These are phyloP conservation scores for Catharanthus roseus DNA, from an alignment of 257 asterid genomes.

Conservation along the genomic window DNA sequence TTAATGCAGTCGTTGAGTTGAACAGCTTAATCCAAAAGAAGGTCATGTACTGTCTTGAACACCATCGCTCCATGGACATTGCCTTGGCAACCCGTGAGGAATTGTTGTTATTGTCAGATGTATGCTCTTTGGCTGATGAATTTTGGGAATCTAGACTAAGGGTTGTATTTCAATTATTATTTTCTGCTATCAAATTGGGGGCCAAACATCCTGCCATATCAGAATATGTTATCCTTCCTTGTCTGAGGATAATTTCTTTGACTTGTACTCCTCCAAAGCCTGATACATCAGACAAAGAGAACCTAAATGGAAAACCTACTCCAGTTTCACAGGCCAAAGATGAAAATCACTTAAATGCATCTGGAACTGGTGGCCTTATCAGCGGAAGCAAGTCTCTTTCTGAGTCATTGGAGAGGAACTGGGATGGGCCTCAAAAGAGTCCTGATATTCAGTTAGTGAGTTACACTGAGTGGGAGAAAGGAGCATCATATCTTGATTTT, in stretches of 20 bases:
- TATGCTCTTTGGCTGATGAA: slow-evolving; percentile 92
- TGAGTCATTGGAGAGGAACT: slow-evolving; percentile 60
- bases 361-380: slow-evolving; percentile 52
- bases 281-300: slow-evolving; percentile 77
- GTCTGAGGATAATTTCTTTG: slow-evolving; percentile 87
- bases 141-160: slow-evolving; percentile 95
- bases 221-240: slow-evolving; percentile 93
- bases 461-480: slow-evolving; percentile 97
- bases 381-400: slow-evolving; percentile 44
- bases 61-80: slow-evolving; percentile 96
- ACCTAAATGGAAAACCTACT: slow-evolving; percentile 50
- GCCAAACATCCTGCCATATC: slow-evolving; percentile 98
- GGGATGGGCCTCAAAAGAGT: slow-evolving; percentile 72
- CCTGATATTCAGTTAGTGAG: slow-evolving; percentile 83
- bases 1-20: slow-evolving; percentile 79
- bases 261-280: slow-evolving; percentile 99
- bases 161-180: slow-evolving; percentile 86
- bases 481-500: slow-evolving; percentile 97
- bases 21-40: slow-evolving; percentile 85
- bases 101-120: slow-evolving; percentile 83
- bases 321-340: slow-evolving; percentile 52
- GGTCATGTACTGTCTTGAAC: slow-evolving; percentile 92
- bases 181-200: slow-evolving; percentile 90
- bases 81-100: slow-evolving; percentile 95
- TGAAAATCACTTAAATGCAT: slow-evolving; percentile 43